Percentiles rank a stretch among this genome's conserved stretches.
phyloP scores from a whole-genome alignment of 1,139 yeast genomes.

The Suhomyces ambrosiae region DNA sequence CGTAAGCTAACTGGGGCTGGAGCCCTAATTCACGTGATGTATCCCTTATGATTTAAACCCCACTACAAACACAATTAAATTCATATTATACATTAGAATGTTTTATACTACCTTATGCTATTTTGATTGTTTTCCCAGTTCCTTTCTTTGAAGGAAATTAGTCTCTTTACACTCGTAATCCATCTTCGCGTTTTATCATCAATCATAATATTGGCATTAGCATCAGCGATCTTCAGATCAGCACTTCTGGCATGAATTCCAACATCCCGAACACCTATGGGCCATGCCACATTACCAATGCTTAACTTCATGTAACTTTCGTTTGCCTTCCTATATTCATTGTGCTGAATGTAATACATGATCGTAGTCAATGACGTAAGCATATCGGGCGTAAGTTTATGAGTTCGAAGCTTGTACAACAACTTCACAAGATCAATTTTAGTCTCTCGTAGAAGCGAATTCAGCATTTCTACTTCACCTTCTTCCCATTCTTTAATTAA shows the following conservation, averaged over 20 bases:
- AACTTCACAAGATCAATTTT: conserved; percentile 62
- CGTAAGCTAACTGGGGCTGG: conserved; percentile 8
- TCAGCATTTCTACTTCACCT: conserved; percentile 7
- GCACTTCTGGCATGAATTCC: conserved; percentile 80
- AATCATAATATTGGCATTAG: conserved; percentile 74
- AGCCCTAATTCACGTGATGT: conserved; percentile 11
- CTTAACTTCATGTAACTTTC: conserved; percentile 75
- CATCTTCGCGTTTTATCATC: conserved; percentile 76
- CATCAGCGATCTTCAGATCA: conserved; percentile 38
- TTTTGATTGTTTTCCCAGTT: neutral
- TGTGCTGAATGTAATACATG: conserved; percentile 57
- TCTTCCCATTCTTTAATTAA: conserved; percentile 47
- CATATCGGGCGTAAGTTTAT: conserved; percentile 44
- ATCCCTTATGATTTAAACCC: neutral
- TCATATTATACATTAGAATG: neutral
- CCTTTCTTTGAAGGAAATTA: conserved; percentile 59
- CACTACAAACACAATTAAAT: neutral
- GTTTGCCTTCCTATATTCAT: conserved; percentile 57
- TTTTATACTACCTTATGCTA: neutral
- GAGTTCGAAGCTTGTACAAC: conserved; percentile 57
- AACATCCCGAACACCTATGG: conserved; percentile 79
- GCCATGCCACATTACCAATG: conserved; percentile 92
- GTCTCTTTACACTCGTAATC: conserved; percentile 73
- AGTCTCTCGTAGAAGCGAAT: conserved; percentile 50
- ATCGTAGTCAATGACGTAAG: conserved; percentile 63